Percentiles rank a stretch among this genome's conserved stretches.
These are phyloP conservation scores for Mortierella polycephala DNA, from an alignment of 371 early-diverging fungal genomes.

Conservation along the genomic window DNA sequence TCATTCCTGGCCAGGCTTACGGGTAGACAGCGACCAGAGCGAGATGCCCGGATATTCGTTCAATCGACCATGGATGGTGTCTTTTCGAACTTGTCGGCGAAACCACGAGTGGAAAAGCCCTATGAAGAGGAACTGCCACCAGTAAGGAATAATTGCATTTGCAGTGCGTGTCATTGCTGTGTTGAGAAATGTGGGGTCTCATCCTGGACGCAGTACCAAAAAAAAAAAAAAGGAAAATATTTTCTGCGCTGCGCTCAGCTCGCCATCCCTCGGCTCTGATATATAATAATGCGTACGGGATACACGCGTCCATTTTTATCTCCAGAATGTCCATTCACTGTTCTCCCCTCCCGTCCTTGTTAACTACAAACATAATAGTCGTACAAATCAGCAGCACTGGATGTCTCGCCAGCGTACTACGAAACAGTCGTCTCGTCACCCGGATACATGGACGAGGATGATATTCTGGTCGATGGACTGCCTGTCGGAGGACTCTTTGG, in stretches of 20 bases:
- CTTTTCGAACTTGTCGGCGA: slow-evolving; percentile 71
- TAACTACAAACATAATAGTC: slow-evolving; percentile 51
- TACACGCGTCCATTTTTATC: no score
- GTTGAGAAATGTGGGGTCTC: not conserved
- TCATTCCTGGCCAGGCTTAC: slow-evolving; percentile 38
- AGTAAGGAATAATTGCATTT: slow-evolving; percentile 3
- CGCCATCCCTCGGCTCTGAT: no score
- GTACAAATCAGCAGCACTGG: slow-evolving; percentile 70
- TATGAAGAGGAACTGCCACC: slow-evolving; percentile 37
- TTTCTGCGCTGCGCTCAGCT: no score
- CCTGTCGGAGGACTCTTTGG: slow-evolving; percentile 70
- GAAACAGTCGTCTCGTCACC: slow-evolving; percentile 68
- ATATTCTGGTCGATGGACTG: slow-evolving; percentile 71
- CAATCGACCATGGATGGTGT: slow-evolving; percentile 65
- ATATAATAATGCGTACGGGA: no score
- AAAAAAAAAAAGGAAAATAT: no score
- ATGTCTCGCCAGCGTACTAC: slow-evolving; percentile 73
- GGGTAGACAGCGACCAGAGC: slow-evolving; percentile 38
- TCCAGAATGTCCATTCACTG: not conserved
- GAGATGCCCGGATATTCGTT: slow-evolving; percentile 27
- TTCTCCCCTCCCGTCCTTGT: not conserved
- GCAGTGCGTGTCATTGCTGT: not conserved
- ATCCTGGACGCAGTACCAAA: no score
- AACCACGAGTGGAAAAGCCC: slow-evolving; percentile 60
- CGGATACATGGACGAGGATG: slow-evolving; percentile 60